Percentiles rank a stretch among this genome's conserved stretches.
phyloP scores from a whole-genome alignment of 2,329 filamentous ascomycete species.

The Hypoxylon sp. region DNA sequence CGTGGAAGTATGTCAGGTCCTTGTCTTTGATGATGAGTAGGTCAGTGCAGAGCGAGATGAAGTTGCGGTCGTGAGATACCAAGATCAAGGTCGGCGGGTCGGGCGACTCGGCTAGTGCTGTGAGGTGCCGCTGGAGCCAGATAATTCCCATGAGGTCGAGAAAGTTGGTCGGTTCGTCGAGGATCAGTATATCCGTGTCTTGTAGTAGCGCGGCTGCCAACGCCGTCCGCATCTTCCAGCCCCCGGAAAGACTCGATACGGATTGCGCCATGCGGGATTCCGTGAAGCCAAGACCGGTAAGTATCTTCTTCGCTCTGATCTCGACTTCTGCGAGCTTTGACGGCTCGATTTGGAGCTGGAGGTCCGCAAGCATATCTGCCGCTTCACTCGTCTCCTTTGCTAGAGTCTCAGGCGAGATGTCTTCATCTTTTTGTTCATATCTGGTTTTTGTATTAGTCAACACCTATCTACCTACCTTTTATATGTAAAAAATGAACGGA shows the following conservation, averaged over 20 bases:
- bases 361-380: conserved; percentile 76
- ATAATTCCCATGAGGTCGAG: conserved; percentile 86
- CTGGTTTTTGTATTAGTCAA: conserved; percentile 50
- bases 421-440: conserved; percentile 66
- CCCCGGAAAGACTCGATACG: conserved; percentile 79
- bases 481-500: not conserved
- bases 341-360: conserved; percentile 78
- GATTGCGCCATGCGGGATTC: conserved; percentile 72
- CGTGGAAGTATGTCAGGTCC: conserved; percentile 79
- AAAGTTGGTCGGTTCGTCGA: conserved; percentile 92
- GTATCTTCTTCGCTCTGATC: conserved; percentile 74
- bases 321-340: conserved; percentile 76
- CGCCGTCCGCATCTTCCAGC: conserved; percentile 80
- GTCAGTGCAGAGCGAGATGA: conserved; percentile 83
- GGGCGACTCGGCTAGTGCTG: conserved; percentile 66
- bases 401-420: conserved; percentile 70
- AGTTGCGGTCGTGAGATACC: conserved; percentile 88
- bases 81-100: conserved; percentile 78
- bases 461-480: not conserved
- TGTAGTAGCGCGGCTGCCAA: conserved; percentile 78
- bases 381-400: conserved; percentile 78
- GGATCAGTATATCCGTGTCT: conserved; percentile 81
- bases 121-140: conserved; percentile 84
- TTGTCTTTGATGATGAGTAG: conserved; percentile 82
- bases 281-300: conserved; percentile 80